These are phyloP conservation scores for Mortierella sp. DNA, from an alignment of 371 early-diverging fungal genomes.

Conservation along the genomic window DNA sequence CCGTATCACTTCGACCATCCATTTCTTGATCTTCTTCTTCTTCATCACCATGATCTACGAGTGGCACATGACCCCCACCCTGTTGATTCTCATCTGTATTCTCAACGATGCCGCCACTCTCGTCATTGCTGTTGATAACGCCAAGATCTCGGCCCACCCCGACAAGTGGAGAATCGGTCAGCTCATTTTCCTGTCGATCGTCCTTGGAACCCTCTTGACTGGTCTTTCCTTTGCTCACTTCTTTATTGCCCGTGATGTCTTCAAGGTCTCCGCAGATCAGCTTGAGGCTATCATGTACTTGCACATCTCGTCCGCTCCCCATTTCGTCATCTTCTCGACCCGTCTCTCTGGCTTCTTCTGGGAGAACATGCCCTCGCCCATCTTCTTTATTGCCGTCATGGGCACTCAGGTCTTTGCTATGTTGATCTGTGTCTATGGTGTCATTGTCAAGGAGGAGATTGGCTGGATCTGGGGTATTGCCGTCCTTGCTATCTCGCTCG, in stretches of 20 bases:
- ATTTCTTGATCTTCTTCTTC: conserved; percentile 91
- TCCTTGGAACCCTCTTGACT: conserved; percentile 74
- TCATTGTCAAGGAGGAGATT: conserved; percentile 58
- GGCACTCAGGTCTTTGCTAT: conserved; percentile 93
- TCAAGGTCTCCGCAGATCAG: conserved; percentile 14
- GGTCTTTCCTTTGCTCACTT: conserved; percentile 78
- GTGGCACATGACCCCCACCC: conserved; percentile 75
- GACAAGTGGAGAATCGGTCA: conserved; percentile 92
- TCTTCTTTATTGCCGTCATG: conserved; percentile 84
- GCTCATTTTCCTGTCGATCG: conserved; percentile 73
- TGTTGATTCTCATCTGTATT: conserved; percentile 82
- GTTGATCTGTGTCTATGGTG: conserved; percentile 86
- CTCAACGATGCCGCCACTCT: conserved; percentile 88
- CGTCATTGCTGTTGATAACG: conserved; percentile 86
- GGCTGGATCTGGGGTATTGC: conserved; percentile 61
- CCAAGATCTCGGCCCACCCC: conserved; percentile 78
- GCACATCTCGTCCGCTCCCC: conserved; percentile 89
- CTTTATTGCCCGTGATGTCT: conserved; percentile 56
- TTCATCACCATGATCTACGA: conserved; percentile 71
- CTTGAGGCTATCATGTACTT: conserved; percentile 84
- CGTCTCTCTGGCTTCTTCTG: conserved; percentile 88
- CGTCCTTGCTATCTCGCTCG: conserved; percentile 65
- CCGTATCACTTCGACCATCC: conserved; percentile 89
- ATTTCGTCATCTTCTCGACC: conserved; percentile 97
- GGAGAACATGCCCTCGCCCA: conserved; percentile 81